Base-by-base conservation (phyloP, 73 alveolate genomes). In the Strombidium stylifer region DNA sequence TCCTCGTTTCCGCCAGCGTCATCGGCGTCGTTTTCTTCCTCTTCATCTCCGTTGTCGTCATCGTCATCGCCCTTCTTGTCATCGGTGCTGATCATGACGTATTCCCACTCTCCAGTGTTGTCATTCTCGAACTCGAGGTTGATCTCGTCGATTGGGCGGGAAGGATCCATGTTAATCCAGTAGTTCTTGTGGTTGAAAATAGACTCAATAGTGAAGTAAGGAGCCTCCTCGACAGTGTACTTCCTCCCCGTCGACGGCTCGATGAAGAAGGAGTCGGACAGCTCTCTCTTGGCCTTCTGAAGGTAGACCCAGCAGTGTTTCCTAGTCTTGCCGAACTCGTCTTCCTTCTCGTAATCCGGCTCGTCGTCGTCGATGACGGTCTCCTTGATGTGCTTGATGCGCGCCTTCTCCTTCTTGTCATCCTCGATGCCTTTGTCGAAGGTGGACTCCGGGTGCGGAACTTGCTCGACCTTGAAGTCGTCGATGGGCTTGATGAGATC, bases 221-320 rank as follows among this genome's bases (percentile, higher is more conserved):
- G 98, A 44, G 95, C 76, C 14, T 85, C 91, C 19, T 42, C 50
- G 21, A 83, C 80, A 6, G 85, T 56, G 77, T 94, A 96, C 55
- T 77, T 58, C 32, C 98, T 51, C 2, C 99, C 99, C 1, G 99
- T 94, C 18, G 98, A 78, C 0, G 99, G 99, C 85, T 96, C 99
- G 58, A 96, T 80, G 85, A 91, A 96, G 46, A 82, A 58, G 45
- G 70, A 39, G 55, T 80, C 79, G 52, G 60, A 66, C 16, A 87
- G 90, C 55, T 88, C 94, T 51, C 98, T 87, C 24, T 86, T 55
- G 0, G 96, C 98, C 53, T 85, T 81, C 47, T 88, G 86, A 48
- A 96, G 57, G 49, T 94, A 71, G 20, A 96, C 97, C 99, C 99
- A 96, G 73, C 97, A 85, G 71, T 96, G 99, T 41, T 92, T 61